These are phyloP conservation scores for Polychaeton citri DNA, from an alignment of 2,329 filamentous ascomycete genomes.

Conservation along the genomic window DNA sequence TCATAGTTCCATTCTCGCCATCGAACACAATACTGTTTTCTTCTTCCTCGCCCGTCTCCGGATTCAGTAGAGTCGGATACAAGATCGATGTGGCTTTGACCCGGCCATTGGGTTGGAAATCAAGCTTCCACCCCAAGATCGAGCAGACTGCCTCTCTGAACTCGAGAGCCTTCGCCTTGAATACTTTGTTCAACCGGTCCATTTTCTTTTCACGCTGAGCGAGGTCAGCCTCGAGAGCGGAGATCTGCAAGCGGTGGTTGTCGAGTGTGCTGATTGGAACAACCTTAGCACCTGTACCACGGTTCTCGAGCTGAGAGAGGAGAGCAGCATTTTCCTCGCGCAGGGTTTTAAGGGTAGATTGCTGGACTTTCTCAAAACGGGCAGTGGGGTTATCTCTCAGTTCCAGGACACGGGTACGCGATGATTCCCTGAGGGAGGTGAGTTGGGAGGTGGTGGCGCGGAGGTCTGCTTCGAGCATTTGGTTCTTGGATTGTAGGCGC, in stretches of 20 bases:
- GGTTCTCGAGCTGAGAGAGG: constrained; percentile 52
- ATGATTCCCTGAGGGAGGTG: constrained; percentile 49
- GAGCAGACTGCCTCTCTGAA: constrained; percentile 92
- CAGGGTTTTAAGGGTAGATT: constrained; percentile 62
- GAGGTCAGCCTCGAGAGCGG: constrained; percentile 36
- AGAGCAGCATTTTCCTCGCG: constrained; percentile 75
- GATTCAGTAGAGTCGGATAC: constrained; percentile 38
- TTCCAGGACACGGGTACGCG: constrained; percentile 69
- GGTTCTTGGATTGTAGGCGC: constrained; percentile 52
- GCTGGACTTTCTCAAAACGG: constrained; percentile 71
- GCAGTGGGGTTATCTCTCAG: constrained; percentile 87
- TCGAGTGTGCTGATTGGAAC: constrained; percentile 68
- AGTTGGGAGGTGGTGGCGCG: constrained; percentile 62
- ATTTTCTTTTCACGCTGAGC: constrained; percentile 68
- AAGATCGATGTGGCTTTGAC: constrained; percentile 83
- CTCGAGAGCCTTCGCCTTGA: constrained; percentile 78
- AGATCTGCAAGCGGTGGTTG: constrained; percentile 60
- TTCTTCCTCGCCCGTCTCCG: constrained; percentile 31
- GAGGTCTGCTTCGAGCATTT: constrained; percentile 30
- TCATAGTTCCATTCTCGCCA: constrained; percentile 92
- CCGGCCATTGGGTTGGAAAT: constrained; percentile 94
- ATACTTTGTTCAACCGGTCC: constrained; percentile 80
- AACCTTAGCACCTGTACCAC: constrained; percentile 36
- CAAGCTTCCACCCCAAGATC: constrained; percentile 84
- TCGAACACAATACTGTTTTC: constrained; percentile 65